Evolutionary conservation across 495 filamentous ascomycete genomes (phyloP), one percentile per base, ranked within the genome.

Genomic region (Xylaria scruposa): DNA sequence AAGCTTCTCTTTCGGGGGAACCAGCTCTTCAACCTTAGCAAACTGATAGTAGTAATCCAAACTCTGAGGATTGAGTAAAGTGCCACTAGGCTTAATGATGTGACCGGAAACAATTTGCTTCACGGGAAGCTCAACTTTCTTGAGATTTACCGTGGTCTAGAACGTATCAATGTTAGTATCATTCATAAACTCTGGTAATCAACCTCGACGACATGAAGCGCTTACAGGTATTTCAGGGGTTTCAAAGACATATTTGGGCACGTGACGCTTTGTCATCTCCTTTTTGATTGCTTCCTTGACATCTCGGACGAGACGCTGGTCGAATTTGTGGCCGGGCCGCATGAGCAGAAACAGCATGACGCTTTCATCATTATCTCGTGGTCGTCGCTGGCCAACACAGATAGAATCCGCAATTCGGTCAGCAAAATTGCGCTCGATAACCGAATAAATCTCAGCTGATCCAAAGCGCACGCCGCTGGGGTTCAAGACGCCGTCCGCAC

Each of bases 401-500:
- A 95, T 84, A 15, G 87, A 89, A 72, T 95, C 92, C 33, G 81
- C 81, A 19, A 94, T 81, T 56, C 84, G 80, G 21, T 88, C 79
- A 0, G 87, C 80, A 74, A 94, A 94, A 66, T 87, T 78, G 59
- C 85, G 82, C 78, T 95, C 93, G 29, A 94, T 79, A 4, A 94
- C 90, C 24, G 83, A 83, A 80, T 95, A 95, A 58, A 95, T 91
- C 79, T 95, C 93, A 7, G 93, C 92, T 53, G 89, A 92, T 19
- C 94, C 94, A 74, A 98, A 98, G 44, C 94, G 84, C 12, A 98
- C 93, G 0, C 94, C 94, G 12, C 87, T 89, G 0, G 94, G 94
- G 80, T 98, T 98, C 38, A 98, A 82, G 51, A 97, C 93, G 5
- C 94, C 94, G 76, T 98, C 94, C 26, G 94, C 95, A 63, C 94